These are phyloP conservation scores for Heimioporus sp. DNA, from an alignment of 768 basidiomycete species.

Conservation along the genomic window DNA sequence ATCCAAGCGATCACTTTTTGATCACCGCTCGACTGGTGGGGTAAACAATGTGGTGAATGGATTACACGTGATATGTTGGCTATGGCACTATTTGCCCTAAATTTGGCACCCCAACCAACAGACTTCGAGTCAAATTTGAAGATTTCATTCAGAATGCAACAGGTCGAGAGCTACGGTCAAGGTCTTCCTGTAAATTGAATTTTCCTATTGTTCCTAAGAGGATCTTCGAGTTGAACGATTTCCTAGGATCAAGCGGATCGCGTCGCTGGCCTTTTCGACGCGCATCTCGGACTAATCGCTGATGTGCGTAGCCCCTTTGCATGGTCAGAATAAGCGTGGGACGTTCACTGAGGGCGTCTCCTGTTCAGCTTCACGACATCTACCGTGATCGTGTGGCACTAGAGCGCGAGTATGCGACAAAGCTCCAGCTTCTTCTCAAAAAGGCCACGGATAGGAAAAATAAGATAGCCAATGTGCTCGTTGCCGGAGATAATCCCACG, in stretches of 20 bases:
- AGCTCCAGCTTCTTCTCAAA: conserved; percentile 61
- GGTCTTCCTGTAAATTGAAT: conserved; percentile 47
- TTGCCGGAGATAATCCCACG: conserved; percentile 67
- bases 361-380: conserved; percentile 64
- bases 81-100: no score
- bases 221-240: conserved; percentile 3
- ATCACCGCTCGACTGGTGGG: no score
- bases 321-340: background rate
- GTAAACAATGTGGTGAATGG: no score
- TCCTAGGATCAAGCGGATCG: conserved; percentile 71
- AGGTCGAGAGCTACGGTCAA: conserved; percentile 44
- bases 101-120: no score
- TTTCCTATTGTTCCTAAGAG: background rate
- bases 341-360: background rate
- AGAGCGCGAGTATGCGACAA: conserved; percentile 78
- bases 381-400: conserved; percentile 63
- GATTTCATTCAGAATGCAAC: conserved; percentile 11
- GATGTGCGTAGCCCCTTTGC: conserved; percentile 48
- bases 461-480: conserved; percentile 50
- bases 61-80: no score
- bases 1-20: no score
- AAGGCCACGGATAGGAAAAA: conserved; percentile 72
- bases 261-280: conserved; percentile 54
- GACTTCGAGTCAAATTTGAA: background rate
- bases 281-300: conserved; percentile 59